A percentile compares a stretch with the other conserved stretches of the same genome.
phyloP scores from a whole-genome alignment of 768 basidiomycete genomes.

The Leucosporidium scottii region DNA sequence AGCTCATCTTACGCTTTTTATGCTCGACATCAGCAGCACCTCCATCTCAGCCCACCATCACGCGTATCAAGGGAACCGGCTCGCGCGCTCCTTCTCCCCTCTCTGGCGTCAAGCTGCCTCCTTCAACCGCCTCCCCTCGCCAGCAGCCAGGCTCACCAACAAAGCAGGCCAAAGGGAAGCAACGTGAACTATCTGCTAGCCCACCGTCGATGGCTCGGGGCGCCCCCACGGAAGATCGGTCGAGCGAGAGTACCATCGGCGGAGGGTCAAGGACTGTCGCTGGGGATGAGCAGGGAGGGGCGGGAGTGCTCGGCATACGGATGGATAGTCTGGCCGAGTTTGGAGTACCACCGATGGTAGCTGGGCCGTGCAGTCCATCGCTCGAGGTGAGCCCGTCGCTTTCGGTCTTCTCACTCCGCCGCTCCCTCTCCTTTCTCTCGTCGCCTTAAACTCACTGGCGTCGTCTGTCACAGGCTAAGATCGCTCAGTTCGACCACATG shows the following conservation, averaged over 20 bases:
- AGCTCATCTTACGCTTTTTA: not conserved
- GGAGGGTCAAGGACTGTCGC: too few species aligned
- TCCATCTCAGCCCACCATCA: not conserved
- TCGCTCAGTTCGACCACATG: slow-evolving; percentile 66
- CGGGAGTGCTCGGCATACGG: not conserved
- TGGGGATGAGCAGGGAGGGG: too few species aligned
- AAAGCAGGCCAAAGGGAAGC: not conserved
- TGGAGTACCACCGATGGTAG: slow-evolving; percentile 63
- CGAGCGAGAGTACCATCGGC: too few species aligned
- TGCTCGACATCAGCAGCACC: fast-evolving
- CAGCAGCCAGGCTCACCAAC: not conserved
- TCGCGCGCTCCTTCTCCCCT: not conserved
- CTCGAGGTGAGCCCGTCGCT: slow-evolving; percentile 49
- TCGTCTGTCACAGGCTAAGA: slow-evolving; percentile 56
- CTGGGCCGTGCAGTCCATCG: slow-evolving; percentile 55
- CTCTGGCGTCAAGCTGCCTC: slow-evolving; percentile 10
- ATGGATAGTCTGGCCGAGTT: slow-evolving; percentile 57
- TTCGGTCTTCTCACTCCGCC: not conserved
- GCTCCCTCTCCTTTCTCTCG: not conserved
- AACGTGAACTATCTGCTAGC: slow-evolving; percentile 6
- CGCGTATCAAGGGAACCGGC: slow-evolving; percentile 10
- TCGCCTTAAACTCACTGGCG: not conserved
- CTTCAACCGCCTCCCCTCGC: slow-evolving; percentile 1
- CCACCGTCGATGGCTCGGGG: slow-evolving; percentile 4
- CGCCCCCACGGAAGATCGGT: too few species aligned